phyloP scores from a whole-genome alignment of 768 basidiomycete genomes.

The Termitomyces sp. region DNA sequence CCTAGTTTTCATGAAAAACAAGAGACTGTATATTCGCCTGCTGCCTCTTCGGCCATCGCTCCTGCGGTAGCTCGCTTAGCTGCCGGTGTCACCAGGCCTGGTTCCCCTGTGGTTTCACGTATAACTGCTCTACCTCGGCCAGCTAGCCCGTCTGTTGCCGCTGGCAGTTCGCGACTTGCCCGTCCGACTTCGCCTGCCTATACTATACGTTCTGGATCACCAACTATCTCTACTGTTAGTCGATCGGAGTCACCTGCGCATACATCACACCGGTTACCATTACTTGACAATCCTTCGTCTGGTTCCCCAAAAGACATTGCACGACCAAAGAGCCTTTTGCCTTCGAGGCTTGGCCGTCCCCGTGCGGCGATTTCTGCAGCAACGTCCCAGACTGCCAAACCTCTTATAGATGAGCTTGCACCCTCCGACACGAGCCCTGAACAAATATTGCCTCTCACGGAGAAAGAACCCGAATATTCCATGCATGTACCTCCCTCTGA shows the following conservation, averaged over 20 bases:
- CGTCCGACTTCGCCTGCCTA: slow-evolving; percentile 46
- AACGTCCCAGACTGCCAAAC: slow-evolving; percentile 19
- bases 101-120: slow-evolving; percentile 17
- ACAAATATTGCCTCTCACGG: background rate
- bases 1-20: slow-evolving; percentile 45
- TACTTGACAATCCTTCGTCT: slow-evolving; percentile 18
- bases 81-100: slow-evolving; percentile 40
- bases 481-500: slow-evolving; percentile 33
- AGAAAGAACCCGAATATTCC: slow-evolving; percentile 20
- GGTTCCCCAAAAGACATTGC: slow-evolving; percentile 38
- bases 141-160: slow-evolving; percentile 24
- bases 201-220: slow-evolving; percentile 33
- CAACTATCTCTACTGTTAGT: slow-evolving; percentile 24
- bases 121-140: slow-evolving; percentile 14
- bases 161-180: slow-evolving; percentile 25
- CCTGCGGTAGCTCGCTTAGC: slow-evolving; percentile 51
- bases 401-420: slow-evolving; percentile 7
- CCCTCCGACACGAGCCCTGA: background rate
- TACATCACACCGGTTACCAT: slow-evolving; percentile 22
- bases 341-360: slow-evolving; percentile 69
- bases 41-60: slow-evolving; percentile 7
- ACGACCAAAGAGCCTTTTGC: slow-evolving; percentile 64
- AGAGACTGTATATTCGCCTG: slow-evolving; percentile 22
- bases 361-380: slow-evolving; percentile 40
- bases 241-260: slow-evolving; percentile 41